A percentile compares a stretch with the other conserved stretches of the same genome.
Evolutionary conservation across 1,139 yeast genomes (phyloP).

Genomic region (Fermentozyma sake): DNA sequence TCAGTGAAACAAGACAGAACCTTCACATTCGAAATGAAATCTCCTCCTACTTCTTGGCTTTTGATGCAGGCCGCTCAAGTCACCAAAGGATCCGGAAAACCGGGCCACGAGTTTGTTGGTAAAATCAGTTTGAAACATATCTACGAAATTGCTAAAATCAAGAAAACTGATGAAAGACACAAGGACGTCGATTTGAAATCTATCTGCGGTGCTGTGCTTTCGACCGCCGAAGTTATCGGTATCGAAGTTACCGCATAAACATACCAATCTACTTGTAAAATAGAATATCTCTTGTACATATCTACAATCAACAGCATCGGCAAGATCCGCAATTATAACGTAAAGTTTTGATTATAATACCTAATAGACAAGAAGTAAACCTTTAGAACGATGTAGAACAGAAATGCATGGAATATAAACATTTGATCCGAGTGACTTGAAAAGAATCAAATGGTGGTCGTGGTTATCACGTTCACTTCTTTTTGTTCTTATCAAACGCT

Average conservation of each 20-base stretch:
- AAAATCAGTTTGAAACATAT: conserved; percentile 80
- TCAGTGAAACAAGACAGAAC: conserved; percentile 90
- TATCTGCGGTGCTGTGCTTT: conserved; percentile 76
- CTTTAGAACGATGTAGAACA: neutral
- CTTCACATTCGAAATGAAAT: conserved; percentile 78
- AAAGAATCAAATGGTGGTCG: neutral
- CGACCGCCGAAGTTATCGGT: conserved; percentile 87
- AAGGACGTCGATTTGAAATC: conserved; percentile 65
- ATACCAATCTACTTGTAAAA: conserved; percentile 2
- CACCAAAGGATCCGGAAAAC: conserved; percentile 69
- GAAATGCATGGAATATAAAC: neutral
- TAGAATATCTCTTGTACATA: conserved; percentile 4
- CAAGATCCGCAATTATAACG: no score
- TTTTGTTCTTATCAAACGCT: conserved; percentile 75
- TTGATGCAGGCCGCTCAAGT: conserved; percentile 78
- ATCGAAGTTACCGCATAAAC: conserved; percentile 67
- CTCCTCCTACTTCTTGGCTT: conserved; percentile 91
- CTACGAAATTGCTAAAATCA: conserved; percentile 92
- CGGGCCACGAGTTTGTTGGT: conserved; percentile 54
- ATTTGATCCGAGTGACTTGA: neutral
- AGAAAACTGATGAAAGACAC: conserved; percentile 82
- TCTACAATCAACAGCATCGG: neutral
- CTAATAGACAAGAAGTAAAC: conserved; percentile 1
- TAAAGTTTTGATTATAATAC: neutral
- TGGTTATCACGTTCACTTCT: conserved; percentile 24